Base-by-base conservation (phyloP, 805 yeast genomes). In the Torulaspora quercuum region DNA sequence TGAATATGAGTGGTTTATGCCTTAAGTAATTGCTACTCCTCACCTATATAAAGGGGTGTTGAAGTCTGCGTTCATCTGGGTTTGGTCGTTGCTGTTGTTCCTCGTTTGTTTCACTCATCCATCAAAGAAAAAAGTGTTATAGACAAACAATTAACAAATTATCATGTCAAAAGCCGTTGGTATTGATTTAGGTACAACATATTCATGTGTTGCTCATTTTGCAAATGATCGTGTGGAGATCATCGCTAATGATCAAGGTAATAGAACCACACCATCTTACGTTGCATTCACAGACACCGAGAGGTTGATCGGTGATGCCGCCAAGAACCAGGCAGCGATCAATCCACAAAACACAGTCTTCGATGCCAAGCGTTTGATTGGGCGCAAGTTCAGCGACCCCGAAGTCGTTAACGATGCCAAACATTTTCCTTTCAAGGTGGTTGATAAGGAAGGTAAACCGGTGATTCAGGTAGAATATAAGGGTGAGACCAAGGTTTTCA, bases 201-300 rank as follows among this genome's bases (percentile, higher is more conserved):
- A 87, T 73, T 87, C 95, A 35, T 88, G 96, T 79, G 96, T 88
- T 47, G 96, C 95, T 55, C 94, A 87, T 62, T 87, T 87, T 74
- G 74, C 87, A 57, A 84, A 84, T 61, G 94, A 90, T 53, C 76
- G 84, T 63, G 97, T 89, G 36, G 97, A 89, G 70, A 89, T 88
- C 67, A 84, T 88, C 63, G 95, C 97, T 59, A 88, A 88, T 65
- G 97, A 89, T 68, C 97, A 88, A 75, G 97, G 97, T 80, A 88
- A 88, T 78, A 86, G 97, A 76, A 88, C 89, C 43, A 89, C 97
- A 40, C 96, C 97, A 41, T 89, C 96, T 20, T 89, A 82, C 64
- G 97, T 89, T 39, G 95, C 95, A 27, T 88, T 88, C 73, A 85
- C 95, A 37, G 92, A 83, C 52, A 77, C 83, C 39, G 97, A 88